These are phyloP conservation scores for Aspergillus sp. DNA, from an alignment of 2,329 filamentous ascomycete species.

Conservation along the genomic window DNA sequence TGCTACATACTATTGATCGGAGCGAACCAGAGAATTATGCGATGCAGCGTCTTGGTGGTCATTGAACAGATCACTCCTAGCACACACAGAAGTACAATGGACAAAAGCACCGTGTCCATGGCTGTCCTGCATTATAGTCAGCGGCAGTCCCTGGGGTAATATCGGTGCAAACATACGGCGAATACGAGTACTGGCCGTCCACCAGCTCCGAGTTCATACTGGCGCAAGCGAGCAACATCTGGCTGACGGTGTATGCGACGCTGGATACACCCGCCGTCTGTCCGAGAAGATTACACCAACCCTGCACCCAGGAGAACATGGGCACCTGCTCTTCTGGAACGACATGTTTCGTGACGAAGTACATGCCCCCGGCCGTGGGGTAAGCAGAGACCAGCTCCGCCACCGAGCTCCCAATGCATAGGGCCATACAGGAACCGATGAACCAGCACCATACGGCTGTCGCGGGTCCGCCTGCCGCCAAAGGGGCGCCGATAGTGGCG, in stretches of 20 bases:
- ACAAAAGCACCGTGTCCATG: constrained; percentile 57
- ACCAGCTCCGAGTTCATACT: constrained; percentile 60
- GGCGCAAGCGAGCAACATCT: constrained; percentile 62
- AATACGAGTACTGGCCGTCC: constrained; percentile 53
- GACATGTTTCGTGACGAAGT: constrained; percentile 66
- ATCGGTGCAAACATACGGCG: constrained; percentile 48
- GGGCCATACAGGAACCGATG: constrained; percentile 62
- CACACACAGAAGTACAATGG: constrained; percentile 55
- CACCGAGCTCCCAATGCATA: constrained; percentile 65
- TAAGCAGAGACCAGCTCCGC: constrained; percentile 66
- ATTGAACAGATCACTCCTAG: constrained; percentile 63
- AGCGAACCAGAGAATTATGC: constrained; percentile 63
- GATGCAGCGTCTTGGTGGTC: constrained; percentile 59
- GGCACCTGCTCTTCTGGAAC: constrained; percentile 61
- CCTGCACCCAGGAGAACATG: constrained; percentile 64
- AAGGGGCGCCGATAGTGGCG: constrained; percentile 60
- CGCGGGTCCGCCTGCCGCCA: constrained; percentile 60
- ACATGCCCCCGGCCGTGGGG: constrained; percentile 67
- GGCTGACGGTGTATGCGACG: constrained; percentile 61
- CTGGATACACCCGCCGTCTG: constrained; percentile 64
- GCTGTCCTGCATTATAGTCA: constrained; percentile 46
- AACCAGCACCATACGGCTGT: constrained; percentile 67
- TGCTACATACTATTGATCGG: constrained; percentile 59
- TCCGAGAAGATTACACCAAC: constrained; percentile 66
- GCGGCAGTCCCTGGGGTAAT: not conserved